Evolutionary conservation across 2,329 filamentous ascomycete species (phyloP).

Genomic region (Neurospora sp.): DNA sequence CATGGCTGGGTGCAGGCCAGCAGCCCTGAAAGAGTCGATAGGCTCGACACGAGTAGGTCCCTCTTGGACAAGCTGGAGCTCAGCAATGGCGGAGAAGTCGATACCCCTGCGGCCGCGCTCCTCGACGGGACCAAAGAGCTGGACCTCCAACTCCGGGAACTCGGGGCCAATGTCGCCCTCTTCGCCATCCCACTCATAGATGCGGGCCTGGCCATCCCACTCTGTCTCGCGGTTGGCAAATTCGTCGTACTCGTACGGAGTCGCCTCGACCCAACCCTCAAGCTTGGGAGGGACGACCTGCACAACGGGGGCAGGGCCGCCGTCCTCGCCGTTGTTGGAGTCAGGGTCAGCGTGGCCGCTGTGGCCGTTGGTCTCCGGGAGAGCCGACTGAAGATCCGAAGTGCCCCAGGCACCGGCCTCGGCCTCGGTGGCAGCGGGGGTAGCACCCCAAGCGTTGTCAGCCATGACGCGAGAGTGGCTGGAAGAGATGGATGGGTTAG

Average conservation of each 20-base stretch:
- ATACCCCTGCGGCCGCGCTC: slow-evolving; percentile 44
- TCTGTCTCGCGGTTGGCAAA: slow-evolving; percentile 16
- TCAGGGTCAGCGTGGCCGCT: slow-evolving; percentile 3
- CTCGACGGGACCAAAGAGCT: slow-evolving; percentile 58
- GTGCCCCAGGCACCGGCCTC: slow-evolving; percentile 8
- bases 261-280: slow-evolving; percentile 35
- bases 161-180: slow-evolving; percentile 75
- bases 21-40: slow-evolving; percentile 54
- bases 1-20: slow-evolving; percentile 79
- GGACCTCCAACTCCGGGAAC: slow-evolving; percentile 58
- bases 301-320: slow-evolving; percentile 10
- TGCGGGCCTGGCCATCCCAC: slow-evolving; percentile 46
- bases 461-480: slow-evolving; percentile 5
- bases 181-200: slow-evolving; percentile 81
- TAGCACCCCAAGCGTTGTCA: slow-evolving; percentile 2
- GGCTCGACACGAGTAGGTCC: slow-evolving; percentile 41
- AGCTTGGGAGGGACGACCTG: slow-evolving; percentile 16
- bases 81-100: slow-evolving; percentile 50
- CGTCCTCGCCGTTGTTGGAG: slow-evolving; percentile 1
- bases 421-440: not conserved
- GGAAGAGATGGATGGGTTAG: not conserved
- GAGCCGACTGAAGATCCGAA: slow-evolving; percentile 14
- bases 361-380: slow-evolving; percentile 16
- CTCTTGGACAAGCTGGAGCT: slow-evolving; percentile 48
- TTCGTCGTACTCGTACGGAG: slow-evolving; percentile 38